Base-by-base conservation (phyloP, 2,329 filamentous ascomycete genomes). In the Stylonectria norvegica region DNA sequence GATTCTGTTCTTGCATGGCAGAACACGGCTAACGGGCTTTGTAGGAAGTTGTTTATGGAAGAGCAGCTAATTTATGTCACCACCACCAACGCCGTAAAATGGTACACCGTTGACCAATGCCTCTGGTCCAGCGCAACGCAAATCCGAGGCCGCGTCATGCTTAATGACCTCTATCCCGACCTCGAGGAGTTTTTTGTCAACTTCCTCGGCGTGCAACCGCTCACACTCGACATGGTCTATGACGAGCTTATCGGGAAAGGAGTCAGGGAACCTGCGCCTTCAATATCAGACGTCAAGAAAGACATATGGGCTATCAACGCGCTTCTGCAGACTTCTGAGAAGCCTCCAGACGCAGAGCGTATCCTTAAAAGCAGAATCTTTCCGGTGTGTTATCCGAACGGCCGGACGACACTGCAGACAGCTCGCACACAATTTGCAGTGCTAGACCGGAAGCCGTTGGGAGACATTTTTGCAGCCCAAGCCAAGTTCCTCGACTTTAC, bases 401-500 rank as follows among this genome's bases (percentile, higher is more conserved):
- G 50, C 1, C 20, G 40, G 0, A 40, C 38, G 5, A 42, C 30
- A 3, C 16, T 61, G 1, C 35, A 48, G 5, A 40, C 47, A 0
- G 49, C 43, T 0, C 31, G 33, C 4, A 40, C 48, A 0, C 43
- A 55, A 16, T 70, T 70, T 34, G 57, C 53, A 9, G 58, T 70
- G 2, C 37, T 53, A 2, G 67, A 70, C 34, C 59, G 61, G 17
- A 53, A 65, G 6, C 14, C 27, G 0, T 36, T 67, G 2, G 36
- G 32, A 0, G 45, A 53, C 3, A 36, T 44, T 1, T 70, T 71
- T 34, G 15, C 34, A 0, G 15, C 36, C 5, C 51, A 42, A 9
- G 55, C 59, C 4, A 65, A 60, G 33, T 41, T 63, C 3, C 48
- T 70, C 0, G 64, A 68, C 40, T 69, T 67, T 36, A 47, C 32